phyloP scores from a whole-genome alignment of 2,329 filamentous ascomycete genomes.

The Amphichorda felina region DNA sequence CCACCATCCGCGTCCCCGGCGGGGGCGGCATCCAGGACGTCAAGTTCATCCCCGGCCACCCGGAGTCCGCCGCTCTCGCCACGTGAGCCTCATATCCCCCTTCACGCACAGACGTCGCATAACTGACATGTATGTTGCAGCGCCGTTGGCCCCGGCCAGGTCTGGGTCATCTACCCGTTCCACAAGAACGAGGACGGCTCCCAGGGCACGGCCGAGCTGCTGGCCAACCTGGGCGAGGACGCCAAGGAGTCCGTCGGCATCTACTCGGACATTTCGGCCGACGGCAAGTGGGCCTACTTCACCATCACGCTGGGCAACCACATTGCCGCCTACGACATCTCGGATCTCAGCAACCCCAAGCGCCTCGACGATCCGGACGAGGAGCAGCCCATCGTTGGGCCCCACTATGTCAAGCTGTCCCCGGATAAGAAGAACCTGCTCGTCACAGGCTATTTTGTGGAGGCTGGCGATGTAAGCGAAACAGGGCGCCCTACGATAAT shows the following conservation, averaged over 20 bases:
- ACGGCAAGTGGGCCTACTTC: slow-evolving; percentile 47
- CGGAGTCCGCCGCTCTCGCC: slow-evolving; percentile 44
- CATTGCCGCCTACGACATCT: slow-evolving; percentile 49
- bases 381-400: slow-evolving; percentile 45
- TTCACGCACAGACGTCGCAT: background rate
- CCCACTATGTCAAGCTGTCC: slow-evolving; percentile 52
- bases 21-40: slow-evolving; percentile 51
- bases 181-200: slow-evolving; percentile 40
- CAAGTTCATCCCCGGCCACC: slow-evolving; percentile 52
- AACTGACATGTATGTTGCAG: slow-evolving; percentile 10
- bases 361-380: slow-evolving; percentile 49
- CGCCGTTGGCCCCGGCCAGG: slow-evolving; percentile 45
- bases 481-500: background rate
- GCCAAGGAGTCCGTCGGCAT: slow-evolving; percentile 45
- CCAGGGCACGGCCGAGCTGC: slow-evolving; percentile 43
- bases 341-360: slow-evolving; percentile 45
- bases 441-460: slow-evolving; percentile 55
- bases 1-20: slow-evolving; percentile 45
- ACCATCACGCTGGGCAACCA: slow-evolving; percentile 51
- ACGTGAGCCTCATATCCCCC: slow-evolving; percentile 20
- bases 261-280: slow-evolving; percentile 46
- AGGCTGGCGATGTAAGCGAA: slow-evolving; percentile 35
- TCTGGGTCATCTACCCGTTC: slow-evolving; percentile 55
- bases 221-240: slow-evolving; percentile 44
- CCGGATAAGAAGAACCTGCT: slow-evolving; percentile 53